phyloP scores from a whole-genome alignment of 768 basidiomycete genomes.

The Lactifluus volemus region DNA sequence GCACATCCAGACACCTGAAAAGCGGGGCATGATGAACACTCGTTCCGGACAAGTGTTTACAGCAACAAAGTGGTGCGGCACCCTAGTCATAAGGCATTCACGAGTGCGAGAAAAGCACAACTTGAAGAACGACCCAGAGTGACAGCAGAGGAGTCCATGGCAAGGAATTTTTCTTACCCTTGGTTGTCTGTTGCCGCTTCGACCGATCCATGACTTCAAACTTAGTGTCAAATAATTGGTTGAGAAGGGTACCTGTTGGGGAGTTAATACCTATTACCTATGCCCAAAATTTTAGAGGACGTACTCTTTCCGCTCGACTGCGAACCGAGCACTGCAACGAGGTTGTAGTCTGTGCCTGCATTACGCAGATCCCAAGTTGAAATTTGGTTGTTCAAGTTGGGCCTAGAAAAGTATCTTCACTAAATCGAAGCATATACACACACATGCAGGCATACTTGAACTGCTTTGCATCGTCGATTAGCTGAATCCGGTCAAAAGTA shows the following conservation, averaged over 20 bases:
- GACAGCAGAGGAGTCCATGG: too few species aligned
- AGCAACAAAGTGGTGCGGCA: background rate
- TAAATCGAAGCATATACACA: background rate
- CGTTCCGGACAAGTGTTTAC: background rate
- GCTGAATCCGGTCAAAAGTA: slow-evolving; percentile 56
- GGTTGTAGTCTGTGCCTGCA: slow-evolving; percentile 89
- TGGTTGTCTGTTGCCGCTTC: slow-evolving; percentile 90
- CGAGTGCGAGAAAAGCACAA: background rate
- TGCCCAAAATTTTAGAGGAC: slow-evolving; percentile 17
- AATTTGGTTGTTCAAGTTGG: slow-evolving; percentile 64
- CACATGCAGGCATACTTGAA: slow-evolving; percentile 65
- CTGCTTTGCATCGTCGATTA: slow-evolving; percentile 86
- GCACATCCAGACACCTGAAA: slow-evolving; percentile 98
- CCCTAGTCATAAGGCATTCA: background rate
- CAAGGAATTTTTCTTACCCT: slow-evolving; percentile 46
- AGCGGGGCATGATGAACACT: background rate
- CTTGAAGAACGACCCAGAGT: background rate
- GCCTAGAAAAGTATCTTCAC: slow-evolving; percentile 30
- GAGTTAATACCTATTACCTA: background rate
- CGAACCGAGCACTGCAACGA: slow-evolving; percentile 95
- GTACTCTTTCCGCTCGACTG: slow-evolving; percentile 95
- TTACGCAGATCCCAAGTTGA: slow-evolving; percentile 83
- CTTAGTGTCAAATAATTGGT: slow-evolving; percentile 89
- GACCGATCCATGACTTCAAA: slow-evolving; percentile 99
- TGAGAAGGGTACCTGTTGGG: slow-evolving; percentile 79